Evolutionary conservation across 2,329 filamentous ascomycete species (phyloP), one percentile per base, ranked within the genome.

Genomic region (Hypoxylon sp.): DNA sequence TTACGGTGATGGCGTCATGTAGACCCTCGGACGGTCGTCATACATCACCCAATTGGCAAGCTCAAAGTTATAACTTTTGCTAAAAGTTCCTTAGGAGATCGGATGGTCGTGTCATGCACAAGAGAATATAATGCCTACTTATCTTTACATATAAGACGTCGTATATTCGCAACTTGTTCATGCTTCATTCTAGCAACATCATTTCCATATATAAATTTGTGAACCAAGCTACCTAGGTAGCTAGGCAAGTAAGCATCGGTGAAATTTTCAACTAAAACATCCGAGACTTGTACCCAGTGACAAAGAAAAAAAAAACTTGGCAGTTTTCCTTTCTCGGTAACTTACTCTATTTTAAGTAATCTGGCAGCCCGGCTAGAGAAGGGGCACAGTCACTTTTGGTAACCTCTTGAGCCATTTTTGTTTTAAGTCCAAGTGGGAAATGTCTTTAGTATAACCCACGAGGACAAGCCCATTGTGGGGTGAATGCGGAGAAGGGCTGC

Each of bases 401-500:
- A 22, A 44, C 39, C 14, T 9, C 39, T n/a, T 42, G 39, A 44
- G 39, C n/a, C 39, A 44, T 44, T 44, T 44, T 44, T 11, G 39
- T 44, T 2, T 11, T 44, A 31, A 26, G n/a, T 54, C 35, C 24
- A 14, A 42, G 10, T n/a, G 11, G 19, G 11, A 47, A 17, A 35
- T 35, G 13, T 56, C 29, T 24, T 19, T 22, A 13, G n/a, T 6
- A 31, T 35, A 24, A 22, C 44, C 58, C 54, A 63, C 55, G 60
- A 56, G 65, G 44, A 53, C 57, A 65, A 60, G 8, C 5, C 33
- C 5, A 33, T 42, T 60, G 61, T 24, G 61, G 68, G 46, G 55
- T 42, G 53, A 64, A 64, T 67, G 67, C 50, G 68, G 68, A 68
- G 68, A 63, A 54, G 44, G 53, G 58, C 57, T 68, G 61, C 68